Evolutionary conservation across 352 stramenopile species (phyloP), one percentile per base, ranked within the genome.

Genomic region (Blastocystis sp.): DNA sequence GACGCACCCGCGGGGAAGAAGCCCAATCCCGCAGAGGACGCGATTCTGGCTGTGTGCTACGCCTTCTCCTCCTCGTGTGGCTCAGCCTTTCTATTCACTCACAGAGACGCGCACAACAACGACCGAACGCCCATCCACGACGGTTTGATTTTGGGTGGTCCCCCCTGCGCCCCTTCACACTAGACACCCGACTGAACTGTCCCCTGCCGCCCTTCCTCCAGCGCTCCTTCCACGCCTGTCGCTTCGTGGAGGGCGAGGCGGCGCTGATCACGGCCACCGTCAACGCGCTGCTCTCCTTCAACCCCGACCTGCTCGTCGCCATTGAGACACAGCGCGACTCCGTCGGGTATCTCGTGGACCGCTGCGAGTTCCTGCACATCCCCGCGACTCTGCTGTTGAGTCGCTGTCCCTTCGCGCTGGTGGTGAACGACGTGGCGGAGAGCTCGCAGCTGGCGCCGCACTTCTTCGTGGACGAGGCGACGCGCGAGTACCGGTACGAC

Each of bases 311-410:
- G 17, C 23, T 88, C 28, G 43, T 88, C 9, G 78, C 61, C 43
- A 60, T 69, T 78, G 78, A 88, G 45, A 88, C 62, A 40, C 59
- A 88, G 53, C 64, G 67, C n/a, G 64, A 76, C 66, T 88, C 78
- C 0, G 23, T 88, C 7, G 78, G 78, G 0, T 88, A 88, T 28
- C 17, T 88, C 7, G 66, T 88, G 23, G 78, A 88, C 60, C 78
- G 78, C 38, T 88, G 59, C 45, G 64, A 79, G 61, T 61, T 78
- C 52, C 61, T 88, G 21, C 14, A 71, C 28, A 76, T 88, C n/a
- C 78, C 78, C 45, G 43, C 48, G 4, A 60, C 53, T 48, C 21
- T 88, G 9, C 64, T 88, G 11, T n/a, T 88, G 3, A 76, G 40
- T 62, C 61, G 64, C 62, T 79, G 67, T 71, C 78, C 74, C n/a